Conservation (phyloP, 805 yeast species). For the Wickerhamiella vanderwaltii region DNA sequence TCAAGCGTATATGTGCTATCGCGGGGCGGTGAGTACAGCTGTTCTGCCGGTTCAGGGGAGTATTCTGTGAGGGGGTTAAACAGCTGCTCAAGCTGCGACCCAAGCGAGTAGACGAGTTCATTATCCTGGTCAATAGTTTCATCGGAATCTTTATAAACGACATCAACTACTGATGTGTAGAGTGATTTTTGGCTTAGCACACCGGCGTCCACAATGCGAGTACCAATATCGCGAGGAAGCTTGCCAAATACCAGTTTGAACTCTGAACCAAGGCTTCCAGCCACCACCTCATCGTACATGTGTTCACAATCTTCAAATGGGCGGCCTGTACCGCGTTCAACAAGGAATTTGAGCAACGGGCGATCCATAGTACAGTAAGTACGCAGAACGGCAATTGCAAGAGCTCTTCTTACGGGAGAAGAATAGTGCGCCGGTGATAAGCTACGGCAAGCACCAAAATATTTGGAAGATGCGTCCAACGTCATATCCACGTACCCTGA, state of each 20-base stretch:
- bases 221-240: slow-evolving; percentile 48
- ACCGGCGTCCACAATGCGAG: slow-evolving; percentile 44
- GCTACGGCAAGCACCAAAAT: slow-evolving; percentile 68
- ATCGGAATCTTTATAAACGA: slow-evolving; percentile 50
- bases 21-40: slow-evolving; percentile 52
- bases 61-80: slow-evolving; percentile 86
- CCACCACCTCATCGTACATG: slow-evolving; percentile 65
- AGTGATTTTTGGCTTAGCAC: slow-evolving; percentile 39
- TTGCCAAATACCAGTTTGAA: slow-evolving; percentile 44
- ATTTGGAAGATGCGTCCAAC: slow-evolving; percentile 48
- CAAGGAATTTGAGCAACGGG: slow-evolving; percentile 15
- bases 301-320: background rate
- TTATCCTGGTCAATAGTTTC: slow-evolving; percentile 54
- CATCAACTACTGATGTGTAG: slow-evolving; percentile 53
- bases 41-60: slow-evolving; percentile 78
- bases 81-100: slow-evolving; percentile 75
- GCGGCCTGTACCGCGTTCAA: slow-evolving; percentile 7
- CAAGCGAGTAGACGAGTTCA: slow-evolving; percentile 59
- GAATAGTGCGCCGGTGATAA: slow-evolving; percentile 37
- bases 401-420: slow-evolving; percentile 55
- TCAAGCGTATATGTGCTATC: slow-evolving; percentile 15
- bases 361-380: slow-evolving; percentile 48
- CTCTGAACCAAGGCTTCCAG: slow-evolving; percentile 63
- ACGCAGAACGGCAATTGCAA: slow-evolving; percentile 63
- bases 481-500: slow-evolving; percentile 47